Base-by-base conservation (phyloP, 2,329 filamentous ascomycete species). In the Cladophialophora immunda region DNA sequence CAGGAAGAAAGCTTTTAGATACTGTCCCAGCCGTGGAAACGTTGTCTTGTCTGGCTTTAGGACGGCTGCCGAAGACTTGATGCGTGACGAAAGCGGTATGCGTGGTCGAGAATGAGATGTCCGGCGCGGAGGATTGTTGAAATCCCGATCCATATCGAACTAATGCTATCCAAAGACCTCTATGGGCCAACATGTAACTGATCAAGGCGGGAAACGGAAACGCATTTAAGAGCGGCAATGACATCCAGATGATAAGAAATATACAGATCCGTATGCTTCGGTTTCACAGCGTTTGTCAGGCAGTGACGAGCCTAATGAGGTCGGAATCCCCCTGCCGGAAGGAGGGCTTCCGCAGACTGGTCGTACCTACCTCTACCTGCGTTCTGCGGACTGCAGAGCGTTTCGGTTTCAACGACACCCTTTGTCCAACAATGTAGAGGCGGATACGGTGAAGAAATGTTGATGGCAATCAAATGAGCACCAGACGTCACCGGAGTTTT, bases 1-100 rank as follows among this genome's bases (percentile, higher is more conserved):
- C 38, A 68, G 27, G 15, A 65, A 55, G 58, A 65, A 68, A 17
- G 36, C 53, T 47, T 62, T 65, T 13, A 55, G 22, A 47, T 68
- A 65, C 19, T 41, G 62, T 17, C 36, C 19, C 1, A 58, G 32
- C 17, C 62, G 62, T 25, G 58, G 53, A 17, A 66, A n/a, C 1
- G 58, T 41, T 9, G 17, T 34, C 38, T 53, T 66, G 30, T 58
- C 58, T 25, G 64, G 64, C 17, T 45, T 62, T 9, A 58, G 7
- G 11, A 6, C 8, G 9, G 34, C 11, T n/a, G 47, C 17, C 22
- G 15, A 30, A 4, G 19, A 25, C 22, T 27, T 17, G 47, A 54
- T 27, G 8, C 13, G 47, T 22, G 32, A 27, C 3, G 47, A 30
- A 13, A 54, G 29, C 27, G 53, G 32, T 13, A 32, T 32, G 27